A percentile compares a stretch with the other conserved stretches of the same genome.
These are phyloP conservation scores for Nakataea oryzae DNA, from an alignment of 2,329 filamentous ascomycete genomes.

Conservation along the genomic window DNA sequence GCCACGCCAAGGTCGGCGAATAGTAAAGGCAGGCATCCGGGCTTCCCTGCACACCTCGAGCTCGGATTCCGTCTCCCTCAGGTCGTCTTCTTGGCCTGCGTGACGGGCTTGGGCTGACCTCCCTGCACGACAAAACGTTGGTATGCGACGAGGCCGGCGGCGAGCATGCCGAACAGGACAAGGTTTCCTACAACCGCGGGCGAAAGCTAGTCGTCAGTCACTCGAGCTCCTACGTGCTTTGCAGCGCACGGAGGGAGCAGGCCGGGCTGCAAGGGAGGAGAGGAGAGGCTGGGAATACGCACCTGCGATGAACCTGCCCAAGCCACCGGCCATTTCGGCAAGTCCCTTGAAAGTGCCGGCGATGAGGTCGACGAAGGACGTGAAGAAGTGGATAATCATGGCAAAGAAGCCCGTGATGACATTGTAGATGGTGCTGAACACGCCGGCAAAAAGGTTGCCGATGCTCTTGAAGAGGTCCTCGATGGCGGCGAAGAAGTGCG, in stretches of 20 bases:
- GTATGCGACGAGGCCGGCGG: constrained; percentile 19
- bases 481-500: constrained; percentile 21
- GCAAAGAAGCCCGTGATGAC: constrained; percentile 21
- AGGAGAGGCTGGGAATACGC: background rate
- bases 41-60: background rate
- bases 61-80: background rate
- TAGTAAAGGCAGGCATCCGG: background rate
- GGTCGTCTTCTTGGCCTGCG: constrained; percentile 10
- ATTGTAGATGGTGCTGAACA: constrained; percentile 22
- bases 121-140: constrained; percentile 20
- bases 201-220: background rate
- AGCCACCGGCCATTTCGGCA: constrained; percentile 24
- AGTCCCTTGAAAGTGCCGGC: constrained; percentile 23
- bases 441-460: constrained; percentile 27
- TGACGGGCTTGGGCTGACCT: constrained; percentile 8
- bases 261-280: background rate
- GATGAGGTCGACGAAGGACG: constrained; percentile 23
- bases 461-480: constrained; percentile 27
- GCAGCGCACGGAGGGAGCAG: background rate
- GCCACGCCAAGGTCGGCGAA: background rate
- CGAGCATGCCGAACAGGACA: constrained; percentile 21
- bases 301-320: constrained; percentile 26
- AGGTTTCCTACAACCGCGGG: constrained; percentile 19
- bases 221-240: background rate
- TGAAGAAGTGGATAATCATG: constrained; percentile 23